Evolutionary conservation across 768 basidiomycete genomes (phyloP), one percentile per base, ranked within the genome.

Genomic region (Kondoa malvinella): DNA sequence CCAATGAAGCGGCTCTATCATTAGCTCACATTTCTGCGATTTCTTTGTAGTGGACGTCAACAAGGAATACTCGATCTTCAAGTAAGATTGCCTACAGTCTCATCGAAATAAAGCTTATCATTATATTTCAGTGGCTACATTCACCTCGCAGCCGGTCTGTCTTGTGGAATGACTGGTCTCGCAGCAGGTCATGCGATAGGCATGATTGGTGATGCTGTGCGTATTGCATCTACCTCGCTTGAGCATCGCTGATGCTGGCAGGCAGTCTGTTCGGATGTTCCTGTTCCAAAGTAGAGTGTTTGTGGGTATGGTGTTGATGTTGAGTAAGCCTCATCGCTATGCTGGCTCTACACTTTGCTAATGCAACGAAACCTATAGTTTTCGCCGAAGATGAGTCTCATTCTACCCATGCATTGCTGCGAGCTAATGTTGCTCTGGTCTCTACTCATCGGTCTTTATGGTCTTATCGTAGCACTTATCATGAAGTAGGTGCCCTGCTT

Each of bases 121-220:
- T 80, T 78, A 8, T 34, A 82, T 83, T 64, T 79, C 81, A 84
- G 87, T 29, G 92, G 92, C 34, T 92, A 92, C 76, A 82, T 91
- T 32, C 92, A 97, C 76, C 84, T 97, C 14, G 90, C 87, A 1
- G 92, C 92, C 1, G 92, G 92, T 1, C 78, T 95, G 56, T 86
- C 89, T 2, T 94, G 91, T 75, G 92, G 92, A 0, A 77, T 89
- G 71, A 94, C 92, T 25, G 92, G 92, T 2, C 76, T 97, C 63
- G 87, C 92, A 25, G 92, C 92, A 0, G 92, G 92, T 0, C 92
- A 91, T 75, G 92, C 92, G 15, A 94, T 97, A 76, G 92, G 92
- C 17, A 82, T 85, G 67, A 89, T 95, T 34, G 92, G 92, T 31
- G 92, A 97, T 77, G 84, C 92, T 32, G 92, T 95, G 75, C 71